Conservation (phyloP, 2,329 filamentous ascomycete species). For the Curvularia hawaiiensis region DNA sequence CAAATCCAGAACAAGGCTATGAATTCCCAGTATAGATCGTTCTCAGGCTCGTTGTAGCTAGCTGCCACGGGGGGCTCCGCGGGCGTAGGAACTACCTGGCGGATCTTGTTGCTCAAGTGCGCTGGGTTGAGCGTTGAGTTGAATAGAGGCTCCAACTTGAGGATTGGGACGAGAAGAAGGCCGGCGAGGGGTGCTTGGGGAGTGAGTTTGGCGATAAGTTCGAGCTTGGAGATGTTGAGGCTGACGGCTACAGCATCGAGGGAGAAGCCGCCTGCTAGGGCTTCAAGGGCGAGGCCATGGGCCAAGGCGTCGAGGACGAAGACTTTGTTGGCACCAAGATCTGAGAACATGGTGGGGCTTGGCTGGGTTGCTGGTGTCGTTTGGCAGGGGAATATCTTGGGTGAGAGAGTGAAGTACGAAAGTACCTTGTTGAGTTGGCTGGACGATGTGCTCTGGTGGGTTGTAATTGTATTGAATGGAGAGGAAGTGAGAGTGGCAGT, state of each 20-base stretch:
- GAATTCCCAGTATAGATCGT: not conserved
- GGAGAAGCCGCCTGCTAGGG: not conserved
- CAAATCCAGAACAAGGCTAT: not conserved
- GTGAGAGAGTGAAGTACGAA: not conserved
- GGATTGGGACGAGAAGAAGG: conserved; percentile 3
- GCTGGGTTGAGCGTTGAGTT: not conserved
- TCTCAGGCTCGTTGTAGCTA: not conserved
- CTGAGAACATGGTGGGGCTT: conserved; percentile 1
- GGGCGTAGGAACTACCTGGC: not conserved
- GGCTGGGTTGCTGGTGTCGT: not conserved
- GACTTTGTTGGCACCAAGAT: not conserved
- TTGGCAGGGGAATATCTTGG: not conserved
- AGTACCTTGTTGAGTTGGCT: not conserved
- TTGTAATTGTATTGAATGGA: too few relatives aligned
- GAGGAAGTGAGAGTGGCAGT: not conserved
- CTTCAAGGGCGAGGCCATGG: not conserved
- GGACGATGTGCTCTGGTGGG: not conserved
- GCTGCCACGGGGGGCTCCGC: not conserved
- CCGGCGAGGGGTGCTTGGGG: conserved; percentile 9
- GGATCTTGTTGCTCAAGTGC: not conserved
- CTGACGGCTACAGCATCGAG: conserved; percentile 6
- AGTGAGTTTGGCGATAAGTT: conserved; percentile 7
- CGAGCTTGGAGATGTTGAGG: conserved; percentile 9
- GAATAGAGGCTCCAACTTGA: not conserved
- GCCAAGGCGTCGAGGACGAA: conserved; percentile 9